phyloP scores from a whole-genome alignment of 1,284 basidiomycete genomes.

The Pholiota adiposa region DNA sequence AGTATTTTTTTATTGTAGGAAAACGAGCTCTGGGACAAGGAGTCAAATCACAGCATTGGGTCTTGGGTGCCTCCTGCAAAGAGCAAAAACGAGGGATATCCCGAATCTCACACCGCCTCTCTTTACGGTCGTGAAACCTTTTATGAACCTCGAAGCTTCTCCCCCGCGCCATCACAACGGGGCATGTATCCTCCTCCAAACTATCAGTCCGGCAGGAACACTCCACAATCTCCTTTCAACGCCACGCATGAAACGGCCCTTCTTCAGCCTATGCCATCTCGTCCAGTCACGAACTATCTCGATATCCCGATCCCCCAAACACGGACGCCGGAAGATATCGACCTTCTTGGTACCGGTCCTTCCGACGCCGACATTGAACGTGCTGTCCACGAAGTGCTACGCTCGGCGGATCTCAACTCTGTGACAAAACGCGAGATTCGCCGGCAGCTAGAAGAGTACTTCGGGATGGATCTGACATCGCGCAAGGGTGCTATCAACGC shows the following conservation, averaged over 20 bases:
- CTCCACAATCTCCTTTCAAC: constrained; percentile 57
- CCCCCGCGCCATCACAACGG: constrained; percentile 69
- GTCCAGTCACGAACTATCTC: constrained; percentile 76
- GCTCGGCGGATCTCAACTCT: constrained; percentile 80
- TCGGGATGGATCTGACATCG: constrained; percentile 70
- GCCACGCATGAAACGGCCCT: constrained; percentile 41
- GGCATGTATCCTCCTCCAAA: constrained; percentile 64
- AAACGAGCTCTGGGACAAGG: constrained; percentile 97
- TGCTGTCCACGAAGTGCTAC: constrained; percentile 74
- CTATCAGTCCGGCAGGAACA: constrained; percentile 79
- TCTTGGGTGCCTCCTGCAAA: constrained; percentile 81
- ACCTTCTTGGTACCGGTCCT: constrained; percentile 48
- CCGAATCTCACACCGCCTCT: constrained; percentile 74
- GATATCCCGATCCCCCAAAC: constrained; percentile 65
- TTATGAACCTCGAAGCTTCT: constrained; percentile 74
- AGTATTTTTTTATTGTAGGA: constrained; percentile 48
- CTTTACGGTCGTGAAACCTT: constrained; percentile 83
- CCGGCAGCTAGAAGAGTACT: constrained; percentile 78
- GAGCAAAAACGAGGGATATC: constrained; percentile 70
- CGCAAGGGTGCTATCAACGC: constrained; percentile 73
- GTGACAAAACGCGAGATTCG: constrained; percentile 91
- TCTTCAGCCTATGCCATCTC: constrained; percentile 66
- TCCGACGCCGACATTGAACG: constrained; percentile 74
- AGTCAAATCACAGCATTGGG: constrained; percentile 89
- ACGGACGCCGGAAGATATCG: constrained; percentile 55